A percentile compares a stretch with the other conserved stretches of the same genome.
Evolutionary conservation across 2,329 filamentous ascomycete genomes (phyloP).

Genomic region (Rhynchosporium secalis): DNA sequence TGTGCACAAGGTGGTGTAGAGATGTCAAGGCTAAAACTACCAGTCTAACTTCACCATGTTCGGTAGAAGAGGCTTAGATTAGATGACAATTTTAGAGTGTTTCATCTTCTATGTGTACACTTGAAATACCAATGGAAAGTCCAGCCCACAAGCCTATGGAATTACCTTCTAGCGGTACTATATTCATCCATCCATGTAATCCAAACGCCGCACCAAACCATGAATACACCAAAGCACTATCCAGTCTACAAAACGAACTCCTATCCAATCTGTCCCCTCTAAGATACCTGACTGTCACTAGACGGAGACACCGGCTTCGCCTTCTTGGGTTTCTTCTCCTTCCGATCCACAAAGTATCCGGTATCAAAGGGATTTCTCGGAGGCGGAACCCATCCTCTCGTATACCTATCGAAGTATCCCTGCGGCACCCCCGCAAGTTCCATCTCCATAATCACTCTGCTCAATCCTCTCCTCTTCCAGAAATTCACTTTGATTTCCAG

Average conservation of each 20-base stretch:
- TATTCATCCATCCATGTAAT: not conserved
- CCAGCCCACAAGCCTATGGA: not conserved
- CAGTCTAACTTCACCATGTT: not conserved
- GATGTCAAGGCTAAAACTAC: not conserved
- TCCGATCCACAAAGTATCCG: not conserved
- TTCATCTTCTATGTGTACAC: not conserved
- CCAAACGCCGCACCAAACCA: not conserved
- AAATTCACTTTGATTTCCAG: not conserved
- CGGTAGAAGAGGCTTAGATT: not conserved
- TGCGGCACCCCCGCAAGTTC: not conserved
- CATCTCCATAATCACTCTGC: conserved; percentile 1
- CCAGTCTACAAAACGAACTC: not conserved
- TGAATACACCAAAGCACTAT: too few relatives aligned
- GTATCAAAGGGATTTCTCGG: not conserved
- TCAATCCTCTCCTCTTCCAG: not conserved
- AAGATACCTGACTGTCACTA: not conserved
- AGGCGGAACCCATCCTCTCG: not conserved
- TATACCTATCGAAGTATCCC: not conserved
- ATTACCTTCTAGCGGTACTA: not conserved
- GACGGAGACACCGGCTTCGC: not conserved
- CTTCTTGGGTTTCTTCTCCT: conserved; percentile 1
- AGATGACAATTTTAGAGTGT: not conserved
- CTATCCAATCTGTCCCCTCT: not conserved
- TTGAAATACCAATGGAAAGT: not conserved
- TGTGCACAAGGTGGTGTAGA: too few relatives aligned